These are phyloP conservation scores for Exsudoporus floridanus DNA, from an alignment of 1,284 basidiomycete species.

Conservation along the genomic window DNA sequence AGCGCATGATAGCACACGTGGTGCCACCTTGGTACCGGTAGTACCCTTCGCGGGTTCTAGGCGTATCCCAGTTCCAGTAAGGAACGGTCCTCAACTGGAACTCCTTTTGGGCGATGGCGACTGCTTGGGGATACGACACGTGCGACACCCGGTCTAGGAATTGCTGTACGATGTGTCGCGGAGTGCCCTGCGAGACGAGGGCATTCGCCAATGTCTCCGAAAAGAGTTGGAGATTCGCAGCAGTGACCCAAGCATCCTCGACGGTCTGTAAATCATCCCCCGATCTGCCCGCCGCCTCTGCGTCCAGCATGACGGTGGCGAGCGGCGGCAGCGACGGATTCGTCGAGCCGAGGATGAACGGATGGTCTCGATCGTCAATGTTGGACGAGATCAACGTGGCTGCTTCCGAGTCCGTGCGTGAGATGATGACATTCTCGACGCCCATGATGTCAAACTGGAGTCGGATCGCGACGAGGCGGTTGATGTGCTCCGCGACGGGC, in stretches of 20 bases:
- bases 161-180: slow-evolving; percentile 46
- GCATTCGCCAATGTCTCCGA: slow-evolving; percentile 73
- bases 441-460: slow-evolving; percentile 65
- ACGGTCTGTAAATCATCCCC: slow-evolving; percentile 82
- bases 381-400: slow-evolving; percentile 97
- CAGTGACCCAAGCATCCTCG: slow-evolving; percentile 84
- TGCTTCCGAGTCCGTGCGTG: slow-evolving; percentile 86
- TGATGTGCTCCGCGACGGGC: slow-evolving; percentile 74
- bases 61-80: slow-evolving; percentile 93
- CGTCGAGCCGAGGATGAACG: slow-evolving; percentile 93
- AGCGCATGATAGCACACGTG: slow-evolving; percentile 90
- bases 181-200: slow-evolving; percentile 63
- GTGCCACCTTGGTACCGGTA: slow-evolving; percentile 98
- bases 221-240: slow-evolving; percentile 82
- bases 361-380: slow-evolving; percentile 94
- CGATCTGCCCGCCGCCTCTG: slow-evolving; percentile 77
- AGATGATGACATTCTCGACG: slow-evolving; percentile 69
- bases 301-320: slow-evolving; percentile 80
- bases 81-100: slow-evolving; percentile 75
- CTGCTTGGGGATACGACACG: slow-evolving; percentile 69
- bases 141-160: slow-evolving; percentile 64
- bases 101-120: slow-evolving; percentile 76
- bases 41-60: slow-evolving; percentile 92
- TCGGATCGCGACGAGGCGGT: slow-evolving; percentile 75
- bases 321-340: slow-evolving; percentile 71